phyloP scores from a whole-genome alignment of 1,284 basidiomycete genomes.

The Stereum hirsutum region DNA sequence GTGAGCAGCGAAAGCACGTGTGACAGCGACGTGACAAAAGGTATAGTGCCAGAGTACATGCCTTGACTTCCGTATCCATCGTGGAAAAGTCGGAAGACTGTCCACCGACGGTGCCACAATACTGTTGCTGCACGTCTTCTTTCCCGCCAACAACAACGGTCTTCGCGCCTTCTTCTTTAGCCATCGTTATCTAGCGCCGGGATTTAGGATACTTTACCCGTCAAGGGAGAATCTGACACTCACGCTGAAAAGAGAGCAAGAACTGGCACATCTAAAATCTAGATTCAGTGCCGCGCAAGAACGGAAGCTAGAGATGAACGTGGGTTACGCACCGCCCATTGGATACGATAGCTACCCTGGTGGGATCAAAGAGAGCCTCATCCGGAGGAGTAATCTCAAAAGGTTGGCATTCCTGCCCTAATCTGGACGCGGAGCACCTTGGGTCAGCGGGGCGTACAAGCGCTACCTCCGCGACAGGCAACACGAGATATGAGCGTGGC shows the following conservation, averaged over 20 bases:
- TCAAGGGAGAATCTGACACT: slow-evolving; percentile 13
- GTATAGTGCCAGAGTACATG: slow-evolving; percentile 17
- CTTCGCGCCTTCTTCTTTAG: slow-evolving; percentile 45
- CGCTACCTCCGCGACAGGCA: neutral
- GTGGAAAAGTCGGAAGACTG: slow-evolving; percentile 45
- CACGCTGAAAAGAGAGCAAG: slow-evolving; percentile 54
- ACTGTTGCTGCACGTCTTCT: slow-evolving; percentile 38
- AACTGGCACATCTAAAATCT: slow-evolving; percentile 30
- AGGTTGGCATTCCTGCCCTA: slow-evolving; percentile 52
- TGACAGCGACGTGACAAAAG: no score
- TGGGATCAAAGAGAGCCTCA: slow-evolving; percentile 40
- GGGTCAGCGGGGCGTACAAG: neutral
- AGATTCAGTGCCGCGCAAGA: slow-evolving; percentile 1
- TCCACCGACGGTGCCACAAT: slow-evolving; percentile 54
- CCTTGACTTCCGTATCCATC: slow-evolving; percentile 54
- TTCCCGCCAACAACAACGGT: slow-evolving; percentile 50
- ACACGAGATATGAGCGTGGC: neutral
- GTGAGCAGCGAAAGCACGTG: no score
- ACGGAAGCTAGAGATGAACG: neutral
- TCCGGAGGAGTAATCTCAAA: slow-evolving; percentile 33
- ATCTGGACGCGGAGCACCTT: slow-evolving; percentile 18
- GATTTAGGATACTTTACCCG: neutral
- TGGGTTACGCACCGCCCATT: slow-evolving; percentile 34
- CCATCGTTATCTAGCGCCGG: slow-evolving; percentile 43
- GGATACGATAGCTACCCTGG: slow-evolving; percentile 45